A percentile compares a stretch with the other conserved stretches of the same genome.
Conservation (phyloP, 2,329 filamentous ascomycete species). For the Colletotrichum tofieldiae region DNA sequence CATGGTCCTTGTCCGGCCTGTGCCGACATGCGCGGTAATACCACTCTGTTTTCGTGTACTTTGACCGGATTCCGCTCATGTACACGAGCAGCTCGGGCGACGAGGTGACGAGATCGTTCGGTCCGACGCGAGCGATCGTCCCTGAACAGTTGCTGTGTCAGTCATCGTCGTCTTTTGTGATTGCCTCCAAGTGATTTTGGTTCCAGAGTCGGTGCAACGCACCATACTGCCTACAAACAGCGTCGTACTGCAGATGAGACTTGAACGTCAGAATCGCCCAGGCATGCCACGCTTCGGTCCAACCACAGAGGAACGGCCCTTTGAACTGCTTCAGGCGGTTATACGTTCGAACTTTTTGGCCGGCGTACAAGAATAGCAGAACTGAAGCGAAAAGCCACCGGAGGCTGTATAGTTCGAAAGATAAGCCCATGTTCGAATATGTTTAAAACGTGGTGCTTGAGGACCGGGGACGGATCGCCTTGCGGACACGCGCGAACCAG, state of each 20-base stretch:
- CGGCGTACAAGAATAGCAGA: conserved; percentile 5
- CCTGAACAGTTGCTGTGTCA: conserved; percentile 43
- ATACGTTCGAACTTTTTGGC: conserved; percentile 27
- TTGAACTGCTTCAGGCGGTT: conserved; percentile 34
- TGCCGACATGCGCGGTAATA: conserved; percentile 55
- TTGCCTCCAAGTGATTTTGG: neutral
- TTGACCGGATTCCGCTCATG: conserved; percentile 54
- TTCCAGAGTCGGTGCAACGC: neutral
- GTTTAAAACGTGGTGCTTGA: neutral
- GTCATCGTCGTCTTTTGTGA: neutral
- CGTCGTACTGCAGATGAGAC: conserved; percentile 38
- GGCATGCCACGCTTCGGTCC: conserved; percentile 30
- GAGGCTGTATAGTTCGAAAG: conserved; percentile 23
- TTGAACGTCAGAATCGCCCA: conserved; percentile 35
- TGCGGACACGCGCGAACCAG: neutral
- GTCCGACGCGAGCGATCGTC: conserved; percentile 58
- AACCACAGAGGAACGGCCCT: conserved; percentile 22
- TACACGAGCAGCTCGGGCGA: conserved; percentile 55
- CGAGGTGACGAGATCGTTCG: conserved; percentile 57
- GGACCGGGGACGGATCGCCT: too few species aligned
- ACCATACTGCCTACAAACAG: conserved; percentile 38
- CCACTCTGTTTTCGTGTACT: conserved; percentile 54
- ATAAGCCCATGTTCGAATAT: conserved; percentile 17
- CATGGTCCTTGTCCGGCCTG: conserved; percentile 54
- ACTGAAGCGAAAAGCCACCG: conserved; percentile 19